Conservation (phyloP, 164 flowering plant species). For the Vitis cinerea region DNA sequence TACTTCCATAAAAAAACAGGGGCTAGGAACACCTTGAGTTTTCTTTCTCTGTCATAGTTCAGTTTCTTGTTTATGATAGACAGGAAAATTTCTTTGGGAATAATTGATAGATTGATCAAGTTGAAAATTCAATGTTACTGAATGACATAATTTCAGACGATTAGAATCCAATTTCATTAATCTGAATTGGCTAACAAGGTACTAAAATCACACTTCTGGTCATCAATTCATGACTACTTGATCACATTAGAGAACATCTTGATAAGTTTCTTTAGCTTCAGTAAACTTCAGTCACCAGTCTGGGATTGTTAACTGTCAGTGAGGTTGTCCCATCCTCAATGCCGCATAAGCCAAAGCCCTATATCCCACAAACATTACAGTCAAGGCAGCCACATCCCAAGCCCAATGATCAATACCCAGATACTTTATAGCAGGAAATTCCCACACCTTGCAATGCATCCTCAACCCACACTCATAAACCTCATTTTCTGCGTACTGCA, state of each 20-base stretch:
- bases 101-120: no score
- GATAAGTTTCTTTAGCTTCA: background rate
- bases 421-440: constrained; percentile 57
- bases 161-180: no score
- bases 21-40: no score
- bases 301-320: constrained; percentile 16
- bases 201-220: no score
- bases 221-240: no score
- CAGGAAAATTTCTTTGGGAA: no score
- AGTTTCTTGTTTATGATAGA: no score
- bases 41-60: no score
- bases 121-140: no score
- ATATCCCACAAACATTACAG: constrained; percentile 72
- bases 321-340: constrained; percentile 52
- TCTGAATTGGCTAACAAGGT: no score
- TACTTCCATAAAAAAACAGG: no score
- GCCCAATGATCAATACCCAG: constrained; percentile 40
- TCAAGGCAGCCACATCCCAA: constrained; percentile 65
- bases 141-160: no score
- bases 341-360: constrained; percentile 79
- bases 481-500: constrained; percentile 59
- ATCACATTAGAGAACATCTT: background rate
- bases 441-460: constrained; percentile 49
- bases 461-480: constrained; percentile 61
- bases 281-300: background rate